Evolutionary conservation across 768 basidiomycete species (phyloP), one percentile per base, ranked within the genome.

Genomic region (Leucogyrophana mollusca): DNA sequence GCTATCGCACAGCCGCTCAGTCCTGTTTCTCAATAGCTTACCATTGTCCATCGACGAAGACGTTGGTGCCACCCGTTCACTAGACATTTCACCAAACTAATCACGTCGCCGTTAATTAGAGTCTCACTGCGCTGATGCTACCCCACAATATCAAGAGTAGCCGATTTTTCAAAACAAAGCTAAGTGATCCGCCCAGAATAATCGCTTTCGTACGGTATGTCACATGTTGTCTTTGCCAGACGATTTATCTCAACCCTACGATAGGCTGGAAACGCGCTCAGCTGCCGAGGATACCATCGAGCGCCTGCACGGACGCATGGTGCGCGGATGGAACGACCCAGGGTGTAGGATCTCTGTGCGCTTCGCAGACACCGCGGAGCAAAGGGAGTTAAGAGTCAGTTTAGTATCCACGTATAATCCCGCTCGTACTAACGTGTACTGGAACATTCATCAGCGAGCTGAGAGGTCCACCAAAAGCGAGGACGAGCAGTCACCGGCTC

Each of bases 251-350:
- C 20, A 11, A 2, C 20, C 16, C 24, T 16, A 4, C 9, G 32
- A 8, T 55, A 90, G 89, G 38, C 70, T 91, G 20, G 87, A 90
- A 54, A 82, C 77, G 14, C 82, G 88, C 14, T 23, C 54, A 0
- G 87, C 86, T 1, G 89, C 88, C 3, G 85, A 89, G 56, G 87
- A 90, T 46, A 76, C 86, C 44, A 80, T 90, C 34, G 85, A 89
- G 49, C 77, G 83, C 22, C 71, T 91, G 22, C 87, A 91, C 59
- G 89, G 89, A 5, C 74, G 85, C 8, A 82, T 87, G 78, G 85
- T 91, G 7, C 74, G 86, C 34, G 89, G 89, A 9, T 85, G 80
- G 82, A 78, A 87, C 50, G 88, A 90, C 50, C 62, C 78, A 9
- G 87, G 87, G 13, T 83, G 85, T 57, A 68, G 88, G 40, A 87